phyloP scores from a whole-genome alignment of 73 alveolate species.

The Breviolum minutum region DNA sequence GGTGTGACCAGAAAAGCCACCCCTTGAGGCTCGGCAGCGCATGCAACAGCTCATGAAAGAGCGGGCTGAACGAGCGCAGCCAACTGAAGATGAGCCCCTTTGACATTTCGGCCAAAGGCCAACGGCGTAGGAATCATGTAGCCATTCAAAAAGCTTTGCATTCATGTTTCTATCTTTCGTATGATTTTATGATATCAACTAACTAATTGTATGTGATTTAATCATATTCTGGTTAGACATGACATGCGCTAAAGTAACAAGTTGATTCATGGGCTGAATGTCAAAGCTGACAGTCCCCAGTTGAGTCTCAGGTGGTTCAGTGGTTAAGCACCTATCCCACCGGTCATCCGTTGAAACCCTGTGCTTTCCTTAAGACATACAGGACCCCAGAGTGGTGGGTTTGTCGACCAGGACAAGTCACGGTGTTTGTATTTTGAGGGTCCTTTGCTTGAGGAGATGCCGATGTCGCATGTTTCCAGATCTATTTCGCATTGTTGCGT shows the following conservation, averaged over 20 bases:
- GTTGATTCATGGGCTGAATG: not conserved
- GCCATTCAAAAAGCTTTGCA: not conserved
- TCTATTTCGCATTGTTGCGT: constrained; percentile 21
- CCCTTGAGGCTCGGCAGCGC: constrained; percentile 3
- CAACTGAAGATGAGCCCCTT: not conserved
- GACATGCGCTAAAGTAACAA: too few relatives aligned
- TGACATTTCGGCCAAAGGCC: not conserved
- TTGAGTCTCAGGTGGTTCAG: not conserved
- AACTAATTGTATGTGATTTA: not conserved
- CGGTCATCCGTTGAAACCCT: not conserved
- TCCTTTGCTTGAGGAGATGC: not conserved
- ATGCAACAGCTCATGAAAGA: constrained; percentile 35
- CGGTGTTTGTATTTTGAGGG: not conserved
- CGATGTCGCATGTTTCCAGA: not conserved
- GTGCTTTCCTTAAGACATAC: not conserved
- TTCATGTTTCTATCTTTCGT: not conserved
- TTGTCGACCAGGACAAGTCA: not conserved
- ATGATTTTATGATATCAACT: too few relatives aligned
- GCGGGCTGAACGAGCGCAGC: constrained; percentile 2
- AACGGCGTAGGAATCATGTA: not conserved
- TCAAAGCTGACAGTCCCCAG: constrained; percentile 3
- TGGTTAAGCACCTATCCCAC: constrained; percentile 19
- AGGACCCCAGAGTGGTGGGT: not conserved
- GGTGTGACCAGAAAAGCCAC: too few relatives aligned
- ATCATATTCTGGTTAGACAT: not conserved